phyloP scores from a whole-genome alignment of 2,329 filamentous ascomycete genomes.

The Atkinsonella texensis region DNA sequence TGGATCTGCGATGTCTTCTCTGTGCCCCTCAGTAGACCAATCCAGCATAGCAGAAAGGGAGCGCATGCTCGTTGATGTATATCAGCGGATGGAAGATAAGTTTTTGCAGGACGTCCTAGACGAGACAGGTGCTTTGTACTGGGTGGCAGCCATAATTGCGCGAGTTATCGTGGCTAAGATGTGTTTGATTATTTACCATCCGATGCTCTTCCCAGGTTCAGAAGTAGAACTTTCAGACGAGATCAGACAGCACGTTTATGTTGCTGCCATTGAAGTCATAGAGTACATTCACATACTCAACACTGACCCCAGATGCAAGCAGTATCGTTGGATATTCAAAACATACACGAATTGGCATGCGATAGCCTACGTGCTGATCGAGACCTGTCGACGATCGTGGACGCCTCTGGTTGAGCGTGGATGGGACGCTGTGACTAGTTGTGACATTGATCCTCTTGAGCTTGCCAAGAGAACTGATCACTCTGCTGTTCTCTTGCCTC shows the following conservation, averaged over 20 bases:
- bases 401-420: constrained; percentile 37
- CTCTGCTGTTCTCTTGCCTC: constrained; percentile 38
- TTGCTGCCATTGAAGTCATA: constrained; percentile 61
- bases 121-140: constrained; percentile 43
- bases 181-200: constrained; percentile 66
- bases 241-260: constrained; percentile 55
- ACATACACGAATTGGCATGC: constrained; percentile 41
- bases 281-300: constrained; percentile 56
- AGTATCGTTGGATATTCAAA: constrained; percentile 37
- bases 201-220: constrained; percentile 49
- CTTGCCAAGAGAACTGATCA: constrained; percentile 33
- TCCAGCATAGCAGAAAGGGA: constrained; percentile 25
- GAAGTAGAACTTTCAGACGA: constrained; percentile 46
- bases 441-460: constrained; percentile 28
- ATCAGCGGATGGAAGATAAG: constrained; percentile 40
- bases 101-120: constrained; percentile 41
- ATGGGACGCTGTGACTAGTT: constrained; percentile 33
- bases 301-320: constrained; percentile 37
- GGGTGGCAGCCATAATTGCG: constrained; percentile 55
- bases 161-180: constrained; percentile 67
- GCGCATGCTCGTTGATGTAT: constrained; percentile 38
- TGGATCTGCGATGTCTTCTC: constrained; percentile 20
- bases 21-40: constrained; percentile 17
- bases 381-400: constrained; percentile 34
- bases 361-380: constrained; percentile 36